phyloP scores from a whole-genome alignment of 345 rosid species.

The Geranium rotundifolium region DNA sequence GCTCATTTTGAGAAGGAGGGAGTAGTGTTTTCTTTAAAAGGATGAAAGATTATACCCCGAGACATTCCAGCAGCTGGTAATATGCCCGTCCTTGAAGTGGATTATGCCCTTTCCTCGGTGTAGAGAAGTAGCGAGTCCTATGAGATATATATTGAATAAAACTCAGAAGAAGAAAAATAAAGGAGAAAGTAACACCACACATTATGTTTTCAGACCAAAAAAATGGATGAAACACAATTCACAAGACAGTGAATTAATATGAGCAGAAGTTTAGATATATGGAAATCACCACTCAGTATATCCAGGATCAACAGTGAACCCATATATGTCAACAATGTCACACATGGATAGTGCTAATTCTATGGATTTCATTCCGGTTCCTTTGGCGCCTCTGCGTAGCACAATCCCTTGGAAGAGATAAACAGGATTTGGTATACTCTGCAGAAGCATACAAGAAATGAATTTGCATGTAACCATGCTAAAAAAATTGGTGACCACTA shows the following conservation, averaged over 20 bases:
- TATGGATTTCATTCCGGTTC: constrained; percentile 94
- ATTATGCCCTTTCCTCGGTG: constrained; percentile 94
- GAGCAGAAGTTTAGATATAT: neutral
- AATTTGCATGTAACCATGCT: neutral
- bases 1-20: neutral
- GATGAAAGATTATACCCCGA: constrained; percentile 46
- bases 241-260: neutral
- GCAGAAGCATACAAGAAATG: constrained; percentile 15
- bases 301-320: constrained; percentile 98
- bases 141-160: constrained; percentile 3
- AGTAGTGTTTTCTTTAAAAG: neutral
- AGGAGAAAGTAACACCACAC: neutral
- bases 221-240: neutral
- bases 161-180: no score
- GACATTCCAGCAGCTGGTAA: constrained; percentile 92
- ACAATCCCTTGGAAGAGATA: constrained; percentile 98
- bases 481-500: neutral
- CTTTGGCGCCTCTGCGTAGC: constrained; percentile 93
- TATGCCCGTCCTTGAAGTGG: constrained; percentile 98
- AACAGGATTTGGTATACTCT: constrained; percentile 90
- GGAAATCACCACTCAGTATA: constrained; percentile 79
- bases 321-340: constrained; percentile 84
- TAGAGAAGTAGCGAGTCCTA: constrained; percentile 93
- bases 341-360: constrained; percentile 97
- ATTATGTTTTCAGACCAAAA: neutral